phyloP scores from a whole-genome alignment of 2,329 filamentous ascomycete species.

The Chaetomiaceae sp. region DNA sequence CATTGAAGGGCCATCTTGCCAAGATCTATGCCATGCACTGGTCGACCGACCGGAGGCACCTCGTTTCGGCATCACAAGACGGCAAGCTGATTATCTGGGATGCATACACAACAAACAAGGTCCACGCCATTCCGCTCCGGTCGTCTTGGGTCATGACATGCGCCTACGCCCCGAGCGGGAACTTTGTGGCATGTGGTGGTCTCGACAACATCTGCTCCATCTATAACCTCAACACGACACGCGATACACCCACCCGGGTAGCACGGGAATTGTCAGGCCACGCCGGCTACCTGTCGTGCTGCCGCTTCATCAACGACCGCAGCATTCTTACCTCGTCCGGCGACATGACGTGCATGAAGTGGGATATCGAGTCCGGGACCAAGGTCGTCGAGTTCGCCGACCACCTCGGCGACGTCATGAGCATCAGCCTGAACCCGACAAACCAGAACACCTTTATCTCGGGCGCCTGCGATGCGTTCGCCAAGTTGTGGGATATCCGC shows the following conservation, averaged over 20 bases:
- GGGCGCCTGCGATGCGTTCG: conserved; percentile 97
- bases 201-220: conserved; percentile 99
- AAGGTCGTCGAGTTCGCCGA: conserved; percentile 98
- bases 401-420: conserved; percentile 98
- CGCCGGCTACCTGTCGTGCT: conserved; percentile 96
- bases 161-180: conserved; percentile 95
- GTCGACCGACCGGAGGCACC: conserved; percentile 95
- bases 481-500: conserved; percentile 98
- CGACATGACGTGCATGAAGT: conserved; percentile 99
- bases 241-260: conserved; percentile 95
- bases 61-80: conserved; percentile 96
- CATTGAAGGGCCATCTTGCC: conserved; percentile 93
- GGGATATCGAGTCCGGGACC: conserved; percentile 97
- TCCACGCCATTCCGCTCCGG: conserved; percentile 93
- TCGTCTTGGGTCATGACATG: conserved; percentile 99
- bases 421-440: conserved; percentile 97
- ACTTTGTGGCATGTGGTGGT: conserved; percentile 97
- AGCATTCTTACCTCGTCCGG: conserved; percentile 96
- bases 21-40: conserved; percentile 99
- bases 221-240: conserved; percentile 91
- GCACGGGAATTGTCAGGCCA: conserved; percentile 94
- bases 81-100: conserved; percentile 99
- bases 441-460: conserved; percentile 99
- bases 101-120: conserved; percentile 99
- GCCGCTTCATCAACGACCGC: conserved; percentile 97